Evolutionary conservation across 2,329 filamentous ascomycete species (phyloP).

Genomic region (Aspergillus latus): DNA sequence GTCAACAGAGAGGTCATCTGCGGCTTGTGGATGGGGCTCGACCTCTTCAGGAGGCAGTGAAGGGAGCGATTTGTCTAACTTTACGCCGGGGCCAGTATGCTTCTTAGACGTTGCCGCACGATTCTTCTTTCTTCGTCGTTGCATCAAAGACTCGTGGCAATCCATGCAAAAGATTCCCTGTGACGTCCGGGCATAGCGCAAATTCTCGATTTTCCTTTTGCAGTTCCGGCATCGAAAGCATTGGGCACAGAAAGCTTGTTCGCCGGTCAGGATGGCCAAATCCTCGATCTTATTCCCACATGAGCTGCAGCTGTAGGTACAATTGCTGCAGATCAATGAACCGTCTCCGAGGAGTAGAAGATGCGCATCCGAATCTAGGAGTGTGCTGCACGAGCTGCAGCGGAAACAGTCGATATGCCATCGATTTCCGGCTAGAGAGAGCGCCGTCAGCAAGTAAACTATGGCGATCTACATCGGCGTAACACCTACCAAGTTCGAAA

Average conservation of each 20-base stretch:
- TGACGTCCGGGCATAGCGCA: constrained; percentile 94
- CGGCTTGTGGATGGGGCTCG: constrained; percentile 59
- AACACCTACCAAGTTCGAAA: constrained; percentile 80
- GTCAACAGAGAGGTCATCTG: constrained; percentile 58
- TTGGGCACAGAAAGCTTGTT: constrained; percentile 95
- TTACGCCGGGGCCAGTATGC: constrained; percentile 52
- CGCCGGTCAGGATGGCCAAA: constrained; percentile 91
- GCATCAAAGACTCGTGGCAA: constrained; percentile 96
- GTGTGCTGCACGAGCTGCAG: constrained; percentile 90
- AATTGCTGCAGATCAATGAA: constrained; percentile 98
- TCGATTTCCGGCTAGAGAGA: constrained; percentile 75
- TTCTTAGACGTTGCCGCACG: constrained; percentile 57
- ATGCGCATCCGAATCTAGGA: constrained; percentile 97
- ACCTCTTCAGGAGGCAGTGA: constrained; percentile 76
- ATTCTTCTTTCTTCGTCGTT: constrained; percentile 78
- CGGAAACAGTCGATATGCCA: constrained; percentile 99
- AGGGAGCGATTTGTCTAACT: constrained; percentile 88
- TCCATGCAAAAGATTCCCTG: constrained; percentile 99
- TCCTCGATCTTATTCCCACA: constrained; percentile 98
- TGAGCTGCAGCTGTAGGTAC: constrained; percentile 96
- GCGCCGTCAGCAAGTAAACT: constrained; percentile 27
- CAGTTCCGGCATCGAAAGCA: constrained; percentile 98
- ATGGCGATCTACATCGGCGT: neutral
- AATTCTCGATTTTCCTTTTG: constrained; percentile 97
- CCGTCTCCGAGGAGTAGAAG: constrained; percentile 95